phyloP scores from a whole-genome alignment of 176 grass and related monocot species.

The Bromus sterilis region DNA sequence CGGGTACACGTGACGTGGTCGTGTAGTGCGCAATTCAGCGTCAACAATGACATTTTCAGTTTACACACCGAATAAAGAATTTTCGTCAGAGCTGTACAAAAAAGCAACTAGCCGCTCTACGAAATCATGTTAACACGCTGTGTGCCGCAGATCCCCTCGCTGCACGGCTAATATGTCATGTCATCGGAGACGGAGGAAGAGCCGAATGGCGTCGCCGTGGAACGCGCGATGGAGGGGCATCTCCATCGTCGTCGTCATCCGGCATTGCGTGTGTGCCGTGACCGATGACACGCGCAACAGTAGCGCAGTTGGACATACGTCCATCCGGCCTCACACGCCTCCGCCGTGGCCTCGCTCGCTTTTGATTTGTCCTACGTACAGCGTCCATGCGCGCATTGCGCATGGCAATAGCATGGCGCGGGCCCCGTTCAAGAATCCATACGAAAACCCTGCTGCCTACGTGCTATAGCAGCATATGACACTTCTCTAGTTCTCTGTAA shows the following conservation, averaged over 20 bases:
- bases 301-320: conserved; percentile 7
- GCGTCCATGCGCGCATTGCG: not conserved
- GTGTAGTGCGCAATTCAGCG: too few relatives aligned
- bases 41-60: too few relatives aligned
- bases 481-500: not conserved
- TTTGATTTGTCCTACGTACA: not conserved
- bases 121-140: too few relatives aligned
- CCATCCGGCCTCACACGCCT: not conserved
- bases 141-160: not conserved
- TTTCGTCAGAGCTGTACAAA: too few relatives aligned
- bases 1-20: too few relatives aligned
- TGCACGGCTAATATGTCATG: not conserved
- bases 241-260: not conserved
- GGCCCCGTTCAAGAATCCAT: not conserved
- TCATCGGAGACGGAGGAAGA: not conserved
- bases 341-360: conserved; percentile 17
- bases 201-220: not conserved
- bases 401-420: not conserved
- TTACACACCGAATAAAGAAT: too few relatives aligned
- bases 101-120: too few relatives aligned
- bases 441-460: not conserved
- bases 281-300: conserved; percentile 5
- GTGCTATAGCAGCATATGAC: not conserved
- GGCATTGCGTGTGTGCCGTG: not conserved
- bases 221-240: not conserved